phyloP scores from a whole-genome alignment of 129 eudicot species.

The Pulicaria dysenterica region DNA sequence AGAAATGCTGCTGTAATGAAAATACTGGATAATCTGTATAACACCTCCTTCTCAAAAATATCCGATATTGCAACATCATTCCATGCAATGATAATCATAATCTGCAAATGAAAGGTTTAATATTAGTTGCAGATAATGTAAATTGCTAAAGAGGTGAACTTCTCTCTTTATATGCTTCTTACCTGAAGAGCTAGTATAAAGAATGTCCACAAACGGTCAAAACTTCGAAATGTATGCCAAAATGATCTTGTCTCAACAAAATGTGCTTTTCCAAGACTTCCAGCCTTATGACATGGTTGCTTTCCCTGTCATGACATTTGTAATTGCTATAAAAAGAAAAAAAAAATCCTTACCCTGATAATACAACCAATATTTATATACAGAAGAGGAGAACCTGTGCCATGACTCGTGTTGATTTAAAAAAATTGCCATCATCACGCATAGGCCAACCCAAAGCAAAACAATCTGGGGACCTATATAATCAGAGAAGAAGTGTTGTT shows the following conservation, averaged over 20 bases:
- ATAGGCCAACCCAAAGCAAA: constrained; percentile 98
- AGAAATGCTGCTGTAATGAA: constrained; percentile 93
- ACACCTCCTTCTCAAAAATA: constrained; percentile 53
- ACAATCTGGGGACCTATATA: constrained; percentile 80
- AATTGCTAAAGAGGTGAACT: constrained; percentile 6
- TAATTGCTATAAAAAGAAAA: neutral
- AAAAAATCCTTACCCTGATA: neutral
- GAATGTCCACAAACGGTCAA: constrained; percentile 96
- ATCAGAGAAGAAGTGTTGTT: constrained; percentile 21
- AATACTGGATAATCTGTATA: constrained; percentile 78
- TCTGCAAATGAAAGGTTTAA: constrained; percentile 50
- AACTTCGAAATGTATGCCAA: constrained; percentile 92
- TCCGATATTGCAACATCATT: constrained; percentile 46
- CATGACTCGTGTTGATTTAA: constrained; percentile 64
- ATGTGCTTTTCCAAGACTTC: constrained; percentile 71
- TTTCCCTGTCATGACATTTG: constrained; percentile 61
- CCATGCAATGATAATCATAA: constrained; percentile 86
- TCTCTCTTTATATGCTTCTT: constrained; percentile 14
- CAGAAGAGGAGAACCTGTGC: constrained; percentile 42
- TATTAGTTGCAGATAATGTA: constrained; percentile 23
- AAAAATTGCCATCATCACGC: constrained; percentile 98
- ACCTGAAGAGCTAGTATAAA: constrained; percentile 84
- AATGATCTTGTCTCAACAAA: constrained; percentile 88
- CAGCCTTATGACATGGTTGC: constrained; percentile 40
- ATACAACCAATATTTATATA: constrained; percentile 20